These are phyloP conservation scores for Corniculantispora saksenae DNA, from an alignment of 2,329 filamentous ascomycete genomes.

Conservation along the genomic window DNA sequence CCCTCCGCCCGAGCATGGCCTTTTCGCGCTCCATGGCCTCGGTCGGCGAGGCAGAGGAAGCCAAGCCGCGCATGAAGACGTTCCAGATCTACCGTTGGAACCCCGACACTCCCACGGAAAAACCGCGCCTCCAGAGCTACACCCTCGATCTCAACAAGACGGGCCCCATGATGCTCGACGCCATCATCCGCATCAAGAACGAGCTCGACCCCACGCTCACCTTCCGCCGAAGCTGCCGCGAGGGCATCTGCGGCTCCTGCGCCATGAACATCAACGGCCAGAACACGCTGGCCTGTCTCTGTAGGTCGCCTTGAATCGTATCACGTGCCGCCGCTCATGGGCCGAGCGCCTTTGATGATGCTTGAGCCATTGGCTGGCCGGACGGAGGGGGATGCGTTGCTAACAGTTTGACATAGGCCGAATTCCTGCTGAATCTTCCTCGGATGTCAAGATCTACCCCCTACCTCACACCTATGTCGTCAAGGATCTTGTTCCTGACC, in stretches of 20 bases:
- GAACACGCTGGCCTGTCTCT: constrained; percentile 96
- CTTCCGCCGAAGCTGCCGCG: constrained; percentile 92
- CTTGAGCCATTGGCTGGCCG: background rate
- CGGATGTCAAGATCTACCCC: constrained; percentile 93
- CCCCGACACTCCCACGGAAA: constrained; percentile 85
- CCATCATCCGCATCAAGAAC: constrained; percentile 97
- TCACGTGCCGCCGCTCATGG: constrained; percentile 5
- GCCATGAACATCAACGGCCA: constrained; percentile 99
- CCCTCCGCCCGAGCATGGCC: constrained; percentile 43
- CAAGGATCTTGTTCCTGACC: constrained; percentile 96
- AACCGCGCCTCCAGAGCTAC: constrained; percentile 95
- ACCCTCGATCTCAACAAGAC: constrained; percentile 98
- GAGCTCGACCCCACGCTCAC: constrained; percentile 95
- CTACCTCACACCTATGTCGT: constrained; percentile 98
- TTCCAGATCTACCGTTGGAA: constrained; percentile 99
- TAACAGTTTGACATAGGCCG: constrained; percentile 64
- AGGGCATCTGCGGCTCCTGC: constrained; percentile 98
- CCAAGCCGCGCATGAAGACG: constrained; percentile 77
- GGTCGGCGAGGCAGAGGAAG: constrained; percentile 58
- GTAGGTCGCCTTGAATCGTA: constrained; percentile 54
- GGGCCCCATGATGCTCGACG: constrained; percentile 96
- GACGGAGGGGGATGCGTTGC: constrained; percentile 19
- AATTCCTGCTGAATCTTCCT: constrained; percentile 78
- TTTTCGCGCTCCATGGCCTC: constrained; percentile 57
- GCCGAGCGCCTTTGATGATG: background rate